Base-by-base conservation (phyloP, 2,329 filamentous ascomycete species). In the Colletotrichum sp. region DNA sequence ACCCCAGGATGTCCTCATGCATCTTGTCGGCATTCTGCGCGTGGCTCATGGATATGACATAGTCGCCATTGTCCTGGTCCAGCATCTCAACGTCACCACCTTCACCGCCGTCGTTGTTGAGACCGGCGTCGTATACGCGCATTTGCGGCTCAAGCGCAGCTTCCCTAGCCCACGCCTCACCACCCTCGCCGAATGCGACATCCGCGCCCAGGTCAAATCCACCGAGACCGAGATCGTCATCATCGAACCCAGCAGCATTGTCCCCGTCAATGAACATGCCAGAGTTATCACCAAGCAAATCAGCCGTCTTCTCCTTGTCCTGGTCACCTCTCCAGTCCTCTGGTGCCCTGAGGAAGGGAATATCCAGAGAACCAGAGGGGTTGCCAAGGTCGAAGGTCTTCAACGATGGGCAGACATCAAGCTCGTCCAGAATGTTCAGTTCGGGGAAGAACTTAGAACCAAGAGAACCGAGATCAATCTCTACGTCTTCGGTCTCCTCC, bases 1-100 rank as follows among this genome's bases (percentile, higher is more conserved):
- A 99, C 82, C 95, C 94, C n/a, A 99, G 90, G 74, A 99, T 98
- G 81, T 98, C 96, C 80, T 99, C 95, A 82, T 98, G 96, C 83
- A 94, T 87, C 82, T 89, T 89, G 80, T 95, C 95, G 67, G 90
- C 89, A 18, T 62, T 77, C 66, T 86, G 84, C 5, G 89, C 87
- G 79, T 94, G 94, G 55, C 91, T 92, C 87, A 98, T 92, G n/a
- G 94, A 94, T 9, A 98, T 91, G 28, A 94, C 90, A 82, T 95
- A 98, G 78, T 95, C 91, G 72, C 93, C 92, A 49, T 93, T 93
- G 68, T 92, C 91, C 39, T 90, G 88, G 76, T 94, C 92, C 75
- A 94, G 92, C 86, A 90, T 80, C 82, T 91, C 87, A 12, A 88
- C 91, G 34, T 90, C 90, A 3, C 84, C 85, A 36, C 87, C 88